Evolutionary conservation across 257 asterid genomes (phyloP), one percentile per base, ranked within the genome.

Genomic region (Nicotiana knightiana): DNA sequence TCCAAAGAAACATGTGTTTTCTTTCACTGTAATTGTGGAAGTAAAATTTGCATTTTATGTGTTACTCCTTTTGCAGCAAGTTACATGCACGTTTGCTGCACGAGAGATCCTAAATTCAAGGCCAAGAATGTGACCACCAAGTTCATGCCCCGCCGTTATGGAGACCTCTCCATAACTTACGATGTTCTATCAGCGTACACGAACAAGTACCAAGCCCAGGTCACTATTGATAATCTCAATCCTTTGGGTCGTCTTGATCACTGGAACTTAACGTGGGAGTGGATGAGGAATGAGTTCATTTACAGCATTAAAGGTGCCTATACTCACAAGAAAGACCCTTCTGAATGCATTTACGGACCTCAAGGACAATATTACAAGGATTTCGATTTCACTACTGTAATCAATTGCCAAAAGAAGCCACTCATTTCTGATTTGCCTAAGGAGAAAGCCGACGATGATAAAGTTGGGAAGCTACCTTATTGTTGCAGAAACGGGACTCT

Each of bases 251-350:
- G 99, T 54, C 92, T 96, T 1, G 98, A 96, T 84, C 97, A 90
- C 13, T 96, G 99, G 99, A 96, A 96, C 83, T 77, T 96, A 26
- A 92, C 98, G 0, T 96, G 99, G 99, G 96, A 96, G 15, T 96
- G 98, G 99, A 93, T 93, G 99, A 81, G 94, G 37, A 93, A 89
- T 79, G 99, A 93, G 83, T 96, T 96, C 88, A 93, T 96, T n/a
- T n/a, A 90, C 88, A 81, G 53, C 64, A 96, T 96, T 97, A 85
- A 81, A 9, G 99, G 98, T 10, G 99, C 99, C 7, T 92, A 86
- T 85, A 91, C 97, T 4, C 97, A 87, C 87, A 81, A 82, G 39
- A 92, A 75, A 77, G 97, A 93, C 48, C 92, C 98, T 83, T 87
- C 95, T 10, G 96, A 87, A 0, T 96, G 99, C 83, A 83, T 96